These are phyloP conservation scores for Wickerhamiella kurtzmanii DNA, from an alignment of 805 yeast genomes.

Conservation along the genomic window DNA sequence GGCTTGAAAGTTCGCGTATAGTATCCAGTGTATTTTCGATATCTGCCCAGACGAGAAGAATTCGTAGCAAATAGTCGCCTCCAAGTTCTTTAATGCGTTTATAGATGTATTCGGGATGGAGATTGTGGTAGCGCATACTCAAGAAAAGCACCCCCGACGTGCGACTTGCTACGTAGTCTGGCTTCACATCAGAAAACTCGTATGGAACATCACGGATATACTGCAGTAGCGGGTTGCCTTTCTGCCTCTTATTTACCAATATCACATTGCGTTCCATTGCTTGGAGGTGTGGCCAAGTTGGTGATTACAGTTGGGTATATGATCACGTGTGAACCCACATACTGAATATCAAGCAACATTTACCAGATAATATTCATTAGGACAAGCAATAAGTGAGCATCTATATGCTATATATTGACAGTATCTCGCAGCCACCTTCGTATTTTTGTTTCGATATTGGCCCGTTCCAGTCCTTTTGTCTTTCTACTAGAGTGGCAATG, in stretches of 20 bases:
- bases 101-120: constrained; percentile 32
- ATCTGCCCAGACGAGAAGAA: constrained; percentile 28
- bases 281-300: background rate
- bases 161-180: constrained; percentile 28
- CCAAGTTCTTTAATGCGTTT: constrained; percentile 26
- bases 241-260: constrained; percentile 14
- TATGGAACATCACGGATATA: constrained; percentile 17
- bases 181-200: constrained; percentile 23
- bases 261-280: constrained; percentile 1
- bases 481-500: too few species aligned
- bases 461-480: too few species aligned
- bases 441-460: too few species aligned
- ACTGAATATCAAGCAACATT: background rate
- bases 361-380: too few species aligned
- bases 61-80: constrained; percentile 21
- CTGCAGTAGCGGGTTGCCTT: constrained; percentile 22
- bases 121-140: constrained; percentile 24
- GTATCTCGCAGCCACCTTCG: too few species aligned
- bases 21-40: constrained; percentile 27
- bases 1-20: constrained; percentile 25
- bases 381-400: too few species aligned
- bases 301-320: background rate
- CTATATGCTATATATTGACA: too few species aligned
- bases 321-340: background rate
- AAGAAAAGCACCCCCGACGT: constrained; percentile 27